Conservation (phyloP, 495 filamentous ascomycete genomes). For the Aspergillus cavernicola region DNA sequence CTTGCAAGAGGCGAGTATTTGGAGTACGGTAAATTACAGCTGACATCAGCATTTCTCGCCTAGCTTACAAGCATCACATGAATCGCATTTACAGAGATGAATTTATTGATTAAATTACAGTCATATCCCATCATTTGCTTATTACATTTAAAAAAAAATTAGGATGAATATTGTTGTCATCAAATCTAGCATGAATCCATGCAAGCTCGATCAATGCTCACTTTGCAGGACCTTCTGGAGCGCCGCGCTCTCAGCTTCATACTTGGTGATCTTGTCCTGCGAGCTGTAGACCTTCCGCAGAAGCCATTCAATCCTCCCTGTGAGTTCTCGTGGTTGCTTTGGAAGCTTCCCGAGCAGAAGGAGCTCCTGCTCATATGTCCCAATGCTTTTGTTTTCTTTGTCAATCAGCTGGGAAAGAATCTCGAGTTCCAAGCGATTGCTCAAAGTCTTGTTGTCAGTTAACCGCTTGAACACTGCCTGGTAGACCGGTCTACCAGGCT, state of each 20-base stretch:
- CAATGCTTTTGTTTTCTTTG: conserved; percentile 69
- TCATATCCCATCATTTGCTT: not conserved
- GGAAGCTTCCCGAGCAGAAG: conserved; percentile 58
- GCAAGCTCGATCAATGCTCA: conserved; percentile 14
- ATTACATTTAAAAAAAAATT: too few species aligned
- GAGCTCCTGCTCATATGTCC: conserved; percentile 78
- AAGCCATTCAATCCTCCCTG: conserved; percentile 63
- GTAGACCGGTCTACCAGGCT: conserved; percentile 84
- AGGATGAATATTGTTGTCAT: too few species aligned
- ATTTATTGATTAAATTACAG: not conserved
- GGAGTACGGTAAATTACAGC: not conserved
- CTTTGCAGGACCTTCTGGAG: conserved; percentile 59
- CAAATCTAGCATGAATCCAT: not conserved
- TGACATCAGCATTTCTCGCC: not conserved
- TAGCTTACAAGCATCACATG: not conserved
- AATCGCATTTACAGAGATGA: not conserved
- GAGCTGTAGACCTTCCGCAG: conserved; percentile 64
- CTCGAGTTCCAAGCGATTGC: conserved; percentile 69
- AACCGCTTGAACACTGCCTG: conserved; percentile 73
- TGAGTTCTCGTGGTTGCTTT: conserved; percentile 59
- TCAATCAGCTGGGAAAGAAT: conserved; percentile 63
- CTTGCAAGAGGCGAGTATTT: not conserved
- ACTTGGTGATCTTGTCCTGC: conserved; percentile 71
- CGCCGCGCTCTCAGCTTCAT: conserved; percentile 64
- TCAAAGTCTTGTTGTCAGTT: conserved; percentile 66